These are phyloP conservation scores for Coleophoma cylindrospora DNA, from an alignment of 2,329 filamentous ascomycete species.

Conservation along the genomic window DNA sequence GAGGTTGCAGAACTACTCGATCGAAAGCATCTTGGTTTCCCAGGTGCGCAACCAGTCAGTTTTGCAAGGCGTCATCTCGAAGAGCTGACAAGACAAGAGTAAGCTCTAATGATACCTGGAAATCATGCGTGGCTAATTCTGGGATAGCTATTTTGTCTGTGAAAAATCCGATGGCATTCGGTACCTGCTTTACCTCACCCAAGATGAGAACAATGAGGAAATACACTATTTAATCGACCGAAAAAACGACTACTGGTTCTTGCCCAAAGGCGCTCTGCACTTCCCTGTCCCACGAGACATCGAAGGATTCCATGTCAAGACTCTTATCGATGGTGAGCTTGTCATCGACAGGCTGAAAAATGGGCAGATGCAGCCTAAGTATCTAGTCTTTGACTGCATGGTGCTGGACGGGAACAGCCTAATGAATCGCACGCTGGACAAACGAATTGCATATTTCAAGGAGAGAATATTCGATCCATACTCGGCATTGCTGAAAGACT, in stretches of 20 bases:
- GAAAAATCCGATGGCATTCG: conserved; percentile 97
- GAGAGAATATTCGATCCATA: conserved; percentile 72
- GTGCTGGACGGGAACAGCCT: conserved; percentile 72
- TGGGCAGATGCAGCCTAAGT: conserved; percentile 68
- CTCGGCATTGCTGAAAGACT: conserved; percentile 55
- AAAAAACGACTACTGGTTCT: conserved; percentile 94
- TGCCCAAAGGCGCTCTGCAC: conserved; percentile 65
- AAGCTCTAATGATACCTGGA: conserved; percentile 21
- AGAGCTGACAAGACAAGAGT: conserved; percentile 79
- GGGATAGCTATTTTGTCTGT: conserved; percentile 80
- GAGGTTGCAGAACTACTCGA: conserved; percentile 75
- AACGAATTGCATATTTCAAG: conserved; percentile 82
- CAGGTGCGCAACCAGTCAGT: conserved; percentile 90
- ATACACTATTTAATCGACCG: conserved; percentile 93
- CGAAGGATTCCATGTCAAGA: conserved; percentile 68
- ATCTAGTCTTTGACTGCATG: conserved; percentile 90
- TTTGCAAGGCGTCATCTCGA: conserved; percentile 77
- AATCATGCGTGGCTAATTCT: conserved; percentile 4
- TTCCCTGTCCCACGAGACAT: conserved; percentile 69
- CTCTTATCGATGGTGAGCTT: conserved; percentile 87
- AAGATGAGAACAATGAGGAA: conserved; percentile 56
- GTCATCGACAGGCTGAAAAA: conserved; percentile 74
- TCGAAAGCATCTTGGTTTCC: conserved; percentile 65
- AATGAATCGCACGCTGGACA: conserved; percentile 77
- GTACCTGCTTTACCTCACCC: conserved; percentile 86